Evolutionary conservation across 179 eudicot species (phyloP).

Genomic region (Beta corolliflora): DNA sequence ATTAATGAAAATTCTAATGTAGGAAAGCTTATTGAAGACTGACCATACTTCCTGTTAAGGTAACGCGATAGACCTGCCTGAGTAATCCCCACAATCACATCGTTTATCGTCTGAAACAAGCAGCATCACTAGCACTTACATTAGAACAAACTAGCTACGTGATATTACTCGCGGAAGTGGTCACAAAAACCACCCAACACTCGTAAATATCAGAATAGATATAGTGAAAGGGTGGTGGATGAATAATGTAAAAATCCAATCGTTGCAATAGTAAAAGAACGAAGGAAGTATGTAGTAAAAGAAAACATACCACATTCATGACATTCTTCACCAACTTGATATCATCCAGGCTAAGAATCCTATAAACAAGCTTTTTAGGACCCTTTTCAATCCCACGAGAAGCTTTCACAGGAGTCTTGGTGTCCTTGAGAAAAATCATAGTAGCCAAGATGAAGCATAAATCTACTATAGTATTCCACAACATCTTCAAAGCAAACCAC

Average conservation of each 20-base stretch:
- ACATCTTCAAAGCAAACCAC: slow-evolving; percentile 30
- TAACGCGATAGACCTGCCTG: slow-evolving; percentile 73
- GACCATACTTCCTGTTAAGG: slow-evolving; percentile 59
- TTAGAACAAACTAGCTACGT: background rate
- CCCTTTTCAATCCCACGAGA: slow-evolving; percentile 29
- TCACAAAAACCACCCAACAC: background rate
- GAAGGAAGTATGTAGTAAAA: background rate
- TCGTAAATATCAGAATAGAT: too few relatives aligned
- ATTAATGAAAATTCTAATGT: background rate
- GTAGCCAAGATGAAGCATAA: slow-evolving; percentile 45
- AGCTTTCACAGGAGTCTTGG: slow-evolving; percentile 53
- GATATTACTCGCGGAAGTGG: too few relatives aligned
- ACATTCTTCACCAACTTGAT: slow-evolving; percentile 62
- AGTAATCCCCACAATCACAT: slow-evolving; percentile 69
- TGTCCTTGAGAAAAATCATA: slow-evolving; percentile 47
- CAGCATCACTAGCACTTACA: background rate
- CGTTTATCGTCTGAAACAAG: slow-evolving; percentile 62
- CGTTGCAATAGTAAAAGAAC: too few relatives aligned
- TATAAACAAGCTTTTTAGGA: slow-evolving; percentile 49
- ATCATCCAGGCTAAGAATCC: slow-evolving; percentile 53
- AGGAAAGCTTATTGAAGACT: slow-evolving; percentile 8
- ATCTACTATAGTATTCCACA: slow-evolving; percentile 52
- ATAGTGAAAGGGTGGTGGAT: too few relatives aligned
- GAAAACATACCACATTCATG: slow-evolving; percentile 54
- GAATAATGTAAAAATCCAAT: too few relatives aligned